Base-by-base conservation (phyloP, 1,284 basidiomycete genomes). In the Puccinia coronata region DNA sequence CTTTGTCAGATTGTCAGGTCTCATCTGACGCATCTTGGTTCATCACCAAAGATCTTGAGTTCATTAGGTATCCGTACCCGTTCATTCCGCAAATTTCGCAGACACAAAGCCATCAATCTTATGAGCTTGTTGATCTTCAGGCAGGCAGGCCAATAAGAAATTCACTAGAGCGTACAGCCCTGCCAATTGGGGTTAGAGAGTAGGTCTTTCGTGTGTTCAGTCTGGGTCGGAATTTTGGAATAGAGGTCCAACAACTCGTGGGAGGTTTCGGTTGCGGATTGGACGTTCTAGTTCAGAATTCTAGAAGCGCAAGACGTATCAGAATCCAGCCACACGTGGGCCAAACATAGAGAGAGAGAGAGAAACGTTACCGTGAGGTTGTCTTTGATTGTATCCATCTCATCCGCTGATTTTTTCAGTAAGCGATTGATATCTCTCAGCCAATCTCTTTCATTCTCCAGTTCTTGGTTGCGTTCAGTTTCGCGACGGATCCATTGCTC, bases 181-280 rank as follows among this genome's bases (percentile, higher is more conserved):
- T 82, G 51, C 83, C 83, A 85, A 34, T 83, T 67, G 1, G 82
- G 78, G 67, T 85, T 83, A 3, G 84, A 82, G 39, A 85, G 51
- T 6, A 85, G 71, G 14, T 83, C 80, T 75, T 82, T 82, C 20
- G 83, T 84, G 55, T 85, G 83, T 59, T 85, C 84, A 3, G 85
- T 83, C 59, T 85, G 84, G 20, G 80, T 75, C 20, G 83, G 69
- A 16, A 85, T 83, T 1, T 83, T 80, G 1, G 82, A 81, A 72
- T 85, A 85, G 23, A 84, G 82, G 72, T 85, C 84, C 23, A 85
- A 67, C 5, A 85, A 77, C 0, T 80, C 71, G 49, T 85, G 85
- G 16, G 84, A 83, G 18, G 84, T 84, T 31, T 59, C 16, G 31
- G 83, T 82, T 16, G 78, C 83, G 11, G 72, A 36, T 47, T 81